Base-by-base conservation (phyloP, 2,329 filamentous ascomycete genomes). In the Byssochlamys sp. region DNA sequence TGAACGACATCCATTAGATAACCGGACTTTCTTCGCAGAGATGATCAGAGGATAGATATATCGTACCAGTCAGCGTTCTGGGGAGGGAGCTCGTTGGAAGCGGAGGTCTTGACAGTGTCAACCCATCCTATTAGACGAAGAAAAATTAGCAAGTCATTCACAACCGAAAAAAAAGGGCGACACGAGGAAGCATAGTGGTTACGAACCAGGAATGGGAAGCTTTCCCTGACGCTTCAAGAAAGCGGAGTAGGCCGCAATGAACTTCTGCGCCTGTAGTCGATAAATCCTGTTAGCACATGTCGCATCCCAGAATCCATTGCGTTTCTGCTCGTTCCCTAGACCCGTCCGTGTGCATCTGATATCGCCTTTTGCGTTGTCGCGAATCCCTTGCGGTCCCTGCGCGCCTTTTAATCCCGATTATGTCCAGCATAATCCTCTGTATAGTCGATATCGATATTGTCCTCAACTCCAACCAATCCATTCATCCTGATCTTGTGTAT, bases 21-120 rank as follows among this genome's bases (percentile, higher is more conserved):
- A 19, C 39, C 14, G 14, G 14, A 19, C 6, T 11, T 11, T 52
- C 50, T 52, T 52, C 50, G 5, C 28, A 52, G 19, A 19, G 19
- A 19, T 26, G n/a, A 26, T 25, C 12, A 14, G 9, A 31, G 10
- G 27, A 19, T 19, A 19, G 33, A 27, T 10, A 26, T 26, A 52
- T 86, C 89, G 83, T 86, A 95, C 94, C 94, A 99, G 85, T 99
- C 94, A 76, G 91, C 90, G 79, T 91, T 88, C 86, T 97, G 91
- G 74, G 92, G 94, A 74, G 92, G 92, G 71, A 99, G 89, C 84
- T 99, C 94, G 81, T 96, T 96, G 77, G 89, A 88, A 76, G 87
- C 84, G 73, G 90, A 92, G 70, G 92, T 96, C 89, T 99, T 99
- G 82, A 97, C 94, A 74, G 92, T 96, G 78, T 99, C 94, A 78